These are phyloP conservation scores for Nigrospora sphaerica DNA, from an alignment of 2,329 filamentous ascomycete genomes.

Conservation along the genomic window DNA sequence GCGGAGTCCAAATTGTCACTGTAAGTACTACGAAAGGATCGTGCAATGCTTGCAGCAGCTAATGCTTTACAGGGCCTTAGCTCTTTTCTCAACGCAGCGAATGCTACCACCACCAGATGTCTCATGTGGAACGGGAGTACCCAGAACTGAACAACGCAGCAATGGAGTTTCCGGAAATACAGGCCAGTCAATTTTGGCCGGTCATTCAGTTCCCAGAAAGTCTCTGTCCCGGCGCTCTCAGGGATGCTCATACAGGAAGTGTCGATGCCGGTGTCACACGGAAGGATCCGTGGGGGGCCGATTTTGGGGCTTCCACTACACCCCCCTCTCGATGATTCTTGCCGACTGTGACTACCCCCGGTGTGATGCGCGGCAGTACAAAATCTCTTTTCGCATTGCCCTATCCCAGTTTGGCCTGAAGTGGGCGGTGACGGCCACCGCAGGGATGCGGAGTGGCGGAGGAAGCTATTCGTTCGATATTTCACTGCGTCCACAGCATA, in stretches of 20 bases:
- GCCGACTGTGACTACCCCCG: neutral
- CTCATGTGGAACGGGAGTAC: neutral
- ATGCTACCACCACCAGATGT: neutral
- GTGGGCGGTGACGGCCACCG: neutral
- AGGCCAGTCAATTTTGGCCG: fast-evolving
- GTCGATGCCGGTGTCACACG: neutral
- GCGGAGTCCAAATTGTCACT: too few species aligned
- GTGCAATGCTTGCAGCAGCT: too few species aligned
- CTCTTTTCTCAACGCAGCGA: neutral
- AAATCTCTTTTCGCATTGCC: neutral
- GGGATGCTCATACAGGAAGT: neutral
- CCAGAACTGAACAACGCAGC: too few species aligned
- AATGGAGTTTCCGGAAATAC: neutral
- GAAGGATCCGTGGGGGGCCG: neutral
- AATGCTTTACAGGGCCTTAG: too few species aligned
- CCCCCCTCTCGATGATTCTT: neutral
- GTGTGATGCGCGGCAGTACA: neutral
- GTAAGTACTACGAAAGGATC: too few species aligned
- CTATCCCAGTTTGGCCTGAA: neutral
- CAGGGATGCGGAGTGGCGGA: neutral
- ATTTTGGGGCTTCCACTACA: slow-evolving; percentile 1
- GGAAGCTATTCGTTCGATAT: neutral
- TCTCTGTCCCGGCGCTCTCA: neutral
- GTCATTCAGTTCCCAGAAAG: too few species aligned
- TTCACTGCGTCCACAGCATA: neutral